A percentile compares a stretch with the other conserved stretches of the same genome.
Conservation (phyloP, 495 filamentous ascomycete species). For the Penicillium bovifimosum region DNA sequence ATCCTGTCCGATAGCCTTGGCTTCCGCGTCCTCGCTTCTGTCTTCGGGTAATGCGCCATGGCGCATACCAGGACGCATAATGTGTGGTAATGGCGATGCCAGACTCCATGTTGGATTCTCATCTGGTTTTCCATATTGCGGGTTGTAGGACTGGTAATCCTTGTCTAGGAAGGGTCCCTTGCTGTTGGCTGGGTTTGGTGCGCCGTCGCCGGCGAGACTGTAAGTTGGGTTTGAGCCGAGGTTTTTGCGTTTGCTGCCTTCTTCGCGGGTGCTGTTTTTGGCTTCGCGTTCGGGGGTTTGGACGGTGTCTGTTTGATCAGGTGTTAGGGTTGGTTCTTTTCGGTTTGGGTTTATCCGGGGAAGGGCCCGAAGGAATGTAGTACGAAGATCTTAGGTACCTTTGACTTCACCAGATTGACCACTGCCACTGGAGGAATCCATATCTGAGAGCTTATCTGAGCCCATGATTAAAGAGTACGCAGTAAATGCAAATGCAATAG, state of each 20-base stretch:
- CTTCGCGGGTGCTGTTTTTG: slow-evolving; percentile 12
- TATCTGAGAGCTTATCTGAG: no score
- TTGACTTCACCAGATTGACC: slow-evolving; percentile 3
- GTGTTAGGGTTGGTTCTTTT: neutral
- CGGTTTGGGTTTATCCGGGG: no score
- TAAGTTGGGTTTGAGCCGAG: slow-evolving; percentile 9
- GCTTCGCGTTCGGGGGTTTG: slow-evolving; percentile 8
- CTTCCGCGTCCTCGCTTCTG: slow-evolving; percentile 1
- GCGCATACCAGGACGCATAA: slow-evolving; percentile 11
- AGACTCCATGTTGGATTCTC: slow-evolving; percentile 4
- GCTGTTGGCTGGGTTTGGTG: slow-evolving; percentile 6
- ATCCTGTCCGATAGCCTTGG: no score
- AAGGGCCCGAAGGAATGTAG: no score
- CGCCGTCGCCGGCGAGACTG: slow-evolving; percentile 11
- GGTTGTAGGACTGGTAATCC: slow-evolving; percentile 3
- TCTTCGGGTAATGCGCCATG: slow-evolving; percentile 13
- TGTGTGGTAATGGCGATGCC: slow-evolving; percentile 8
- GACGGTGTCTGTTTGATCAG: slow-evolving; percentile 2
- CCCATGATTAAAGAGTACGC: no score
- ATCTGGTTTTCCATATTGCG: slow-evolving; percentile 1
- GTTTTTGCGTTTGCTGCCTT: slow-evolving; percentile 9
- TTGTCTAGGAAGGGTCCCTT: neutral
- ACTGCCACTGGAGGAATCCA: neutral
- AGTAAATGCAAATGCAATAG: neutral
- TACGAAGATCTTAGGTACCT: no score